Evolutionary conservation across 1,139 yeast genomes (phyloP), one percentile per base, ranked within the genome.

Genomic region (Entelexis sorbosivorans): DNA sequence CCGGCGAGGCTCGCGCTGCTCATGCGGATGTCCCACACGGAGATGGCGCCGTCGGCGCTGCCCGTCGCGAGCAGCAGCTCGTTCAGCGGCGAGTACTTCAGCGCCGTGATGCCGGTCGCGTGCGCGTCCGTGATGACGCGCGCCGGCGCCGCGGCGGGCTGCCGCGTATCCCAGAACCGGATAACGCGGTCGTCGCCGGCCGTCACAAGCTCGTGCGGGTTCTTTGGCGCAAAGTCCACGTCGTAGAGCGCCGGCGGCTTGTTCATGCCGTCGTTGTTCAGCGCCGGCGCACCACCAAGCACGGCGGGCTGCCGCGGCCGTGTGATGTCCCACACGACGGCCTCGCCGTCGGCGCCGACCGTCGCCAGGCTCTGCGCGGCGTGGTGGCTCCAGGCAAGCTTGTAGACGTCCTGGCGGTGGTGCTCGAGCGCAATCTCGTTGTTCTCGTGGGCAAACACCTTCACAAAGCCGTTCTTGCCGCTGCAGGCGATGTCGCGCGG

Each of bases 131-230:
- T 61, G 35, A 56, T 57, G 20, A 20, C 29, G n/a, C 59, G 52
- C n/a, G 32, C 42, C 26, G 65, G 60, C 49, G 64, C 54, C 14
- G 64, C 58, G 14, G 68, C 62, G 38, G 45, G 48, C 38, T 29
- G 52, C 22, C 96, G 78, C 24, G 76, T 66, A 63, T 91, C 98
- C 62, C 79, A 85, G 42, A 88, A 70, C 54, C 78, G 79, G 36
- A 88, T 71, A 2, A 78, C 71, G 55, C 75, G 76, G 63, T 83
- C 93, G 63, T 85, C 94, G 16, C 87, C 74, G 5, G 78, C 89
- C 2, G 91, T 79, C 0, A 81, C 94, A 62, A 86, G 78, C 38
- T 84, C 62, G 14, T 72, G 66, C n/a, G 73, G 66, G 50, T 73
- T 67, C 44, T 62, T 59, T 47, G 66, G 64, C 58, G 77, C 79